Evolutionary conservation across 139 green algal species (phyloP).

Genomic region (Diplosphaera chodatii): DNA sequence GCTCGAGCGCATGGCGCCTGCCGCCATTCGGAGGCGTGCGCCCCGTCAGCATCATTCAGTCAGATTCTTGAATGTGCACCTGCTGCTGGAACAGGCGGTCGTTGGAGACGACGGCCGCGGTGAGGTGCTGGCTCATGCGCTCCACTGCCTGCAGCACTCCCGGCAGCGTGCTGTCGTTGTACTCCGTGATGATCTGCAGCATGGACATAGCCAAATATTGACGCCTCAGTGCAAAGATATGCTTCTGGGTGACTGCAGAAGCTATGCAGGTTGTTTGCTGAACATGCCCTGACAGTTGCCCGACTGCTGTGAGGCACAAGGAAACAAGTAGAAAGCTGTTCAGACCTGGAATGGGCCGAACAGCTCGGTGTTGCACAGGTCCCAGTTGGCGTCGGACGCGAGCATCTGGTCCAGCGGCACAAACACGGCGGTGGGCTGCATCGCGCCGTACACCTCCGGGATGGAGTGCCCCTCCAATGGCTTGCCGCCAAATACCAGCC

Average conservation of each 20-base stretch:
- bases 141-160: conserved; percentile 81
- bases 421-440: conserved; percentile 92
- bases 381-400: conserved; percentile 55
- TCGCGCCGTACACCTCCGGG: background rate
- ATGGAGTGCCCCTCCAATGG: conserved; percentile 64
- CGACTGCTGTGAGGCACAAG: too few relatives aligned
- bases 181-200: conserved; percentile 82
- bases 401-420: conserved; percentile 80
- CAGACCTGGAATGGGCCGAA: conserved; percentile 97
- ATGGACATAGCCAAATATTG: too few relatives aligned
- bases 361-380: conserved; percentile 83
- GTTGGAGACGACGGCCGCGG: conserved; percentile 75
- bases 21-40: too few relatives aligned
- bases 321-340: too few relatives aligned
- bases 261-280: too few relatives aligned
- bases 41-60: too few relatives aligned
- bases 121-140: conserved; percentile 88
- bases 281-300: too few relatives aligned
- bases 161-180: conserved; percentile 59
- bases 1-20: too few relatives aligned
- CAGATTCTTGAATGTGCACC: too few relatives aligned
- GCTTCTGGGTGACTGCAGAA: too few relatives aligned
- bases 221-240: too few relatives aligned
- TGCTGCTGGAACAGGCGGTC: conserved; percentile 40
- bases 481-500: conserved; percentile 82